Evolutionary conservation across 1,139 yeast genomes (phyloP), one percentile per base, ranked within the genome.

Genomic region (Geotrichum bryndzae): DNA sequence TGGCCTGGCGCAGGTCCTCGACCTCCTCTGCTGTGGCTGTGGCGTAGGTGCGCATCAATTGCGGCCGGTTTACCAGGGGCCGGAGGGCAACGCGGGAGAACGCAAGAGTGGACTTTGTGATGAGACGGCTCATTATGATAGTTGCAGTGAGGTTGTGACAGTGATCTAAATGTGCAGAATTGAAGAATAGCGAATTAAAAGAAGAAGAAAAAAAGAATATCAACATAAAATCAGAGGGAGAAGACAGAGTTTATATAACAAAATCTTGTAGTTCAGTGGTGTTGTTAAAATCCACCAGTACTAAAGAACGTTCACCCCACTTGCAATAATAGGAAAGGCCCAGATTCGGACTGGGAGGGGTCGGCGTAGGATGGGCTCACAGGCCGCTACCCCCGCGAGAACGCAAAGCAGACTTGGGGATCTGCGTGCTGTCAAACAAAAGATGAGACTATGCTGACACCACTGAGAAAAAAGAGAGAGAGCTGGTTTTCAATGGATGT

Each of bases 1-100:
- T 70, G 22, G 75, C 76, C 53, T 66, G 67, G 45, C 75, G 67
- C 22, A 73, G 68, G 61, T 73, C 75, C 45, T 71, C 73, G 23
- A 72, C 67, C 41, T 69, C 72, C 29, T 64, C 61, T 3, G 63
- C 59, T 8, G 66, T 53, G 31, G 68, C 60, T 1, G 67, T 62
- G 48, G 66, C 63, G 55, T 61, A 61, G 31, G 55, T 31, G 8
- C 64, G 48, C 18, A 41, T n/a, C 5, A 13, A n/a, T 8, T n/a
- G 48, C 7, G 48, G 48, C n/a, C 18, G n/a, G 3, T 13, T 41
- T 8, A 18, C 48, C 8, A 41, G 18, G 18, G 48, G 48, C 18
- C 61, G 58, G 54, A 61, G 50, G 55, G 51, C 59, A 23, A 51
- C 50, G 22, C 61, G 61, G 54, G 54, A 52, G 18, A 52, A 22